Percentiles rank a stretch among this genome's conserved stretches.
Evolutionary conservation across 352 stramenopile genomes (phyloP).

Genomic region (Elongisporangium senticosum): DNA sequence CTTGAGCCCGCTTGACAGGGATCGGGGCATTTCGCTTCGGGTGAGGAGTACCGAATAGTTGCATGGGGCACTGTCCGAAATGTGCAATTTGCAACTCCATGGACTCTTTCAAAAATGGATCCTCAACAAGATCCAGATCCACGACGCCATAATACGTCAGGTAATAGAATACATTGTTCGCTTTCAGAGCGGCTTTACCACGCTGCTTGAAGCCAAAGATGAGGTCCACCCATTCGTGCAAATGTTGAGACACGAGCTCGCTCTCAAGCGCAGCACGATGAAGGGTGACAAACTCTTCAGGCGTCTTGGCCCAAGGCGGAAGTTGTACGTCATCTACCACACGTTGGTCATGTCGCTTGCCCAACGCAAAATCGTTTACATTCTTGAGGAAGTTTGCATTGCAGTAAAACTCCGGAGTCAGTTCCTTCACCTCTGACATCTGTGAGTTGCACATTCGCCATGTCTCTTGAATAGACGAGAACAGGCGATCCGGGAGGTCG

Average conservation of each 20-base stretch:
- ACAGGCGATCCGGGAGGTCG: constrained; percentile 97
- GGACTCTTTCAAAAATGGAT: constrained; percentile 89
- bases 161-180: constrained; percentile 97
- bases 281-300: constrained; percentile 95
- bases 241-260: constrained; percentile 95
- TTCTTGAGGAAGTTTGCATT: constrained; percentile 96
- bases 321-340: constrained; percentile 94
- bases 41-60: constrained; percentile 86
- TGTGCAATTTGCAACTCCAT: constrained; percentile 98
- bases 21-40: constrained; percentile 40
- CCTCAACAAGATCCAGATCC: constrained; percentile 95
- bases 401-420: constrained; percentile 98
- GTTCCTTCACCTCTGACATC: constrained; percentile 98
- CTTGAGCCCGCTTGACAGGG: not conserved
- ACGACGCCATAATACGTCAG: constrained; percentile 92
- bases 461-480: constrained; percentile 94
- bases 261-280: constrained; percentile 97
- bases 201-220: constrained; percentile 99
- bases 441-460: constrained; percentile 97
- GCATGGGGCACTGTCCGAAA: constrained; percentile 98
- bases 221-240: constrained; percentile 99
- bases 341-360: constrained; percentile 76
- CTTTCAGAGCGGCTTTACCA: constrained; percentile 89
- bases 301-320: constrained; percentile 95
- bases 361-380: constrained; percentile 93